Base-by-base conservation (phyloP, 805 yeast species). In the Candida verbasci region DNA sequence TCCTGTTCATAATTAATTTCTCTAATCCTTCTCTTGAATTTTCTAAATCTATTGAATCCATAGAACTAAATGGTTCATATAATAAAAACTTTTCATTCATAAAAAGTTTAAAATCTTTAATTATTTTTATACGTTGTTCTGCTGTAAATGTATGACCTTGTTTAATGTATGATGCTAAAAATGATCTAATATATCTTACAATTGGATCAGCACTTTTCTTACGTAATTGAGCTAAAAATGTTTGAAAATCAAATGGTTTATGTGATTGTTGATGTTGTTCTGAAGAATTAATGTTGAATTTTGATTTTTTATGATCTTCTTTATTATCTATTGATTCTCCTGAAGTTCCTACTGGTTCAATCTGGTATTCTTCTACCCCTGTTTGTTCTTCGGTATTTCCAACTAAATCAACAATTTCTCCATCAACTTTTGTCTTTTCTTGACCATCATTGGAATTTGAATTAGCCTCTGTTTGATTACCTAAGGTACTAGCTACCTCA, bases 21-120 rank as follows among this genome's bases (percentile, higher is more conserved):
- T 93, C 99, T 49, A 93, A 70, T 0, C 98, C 98, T 48, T 88
- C 97, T 46, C 80, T 65, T 2, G 95, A 81, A 52, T 89, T 87
- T 25, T 71, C 78, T 34, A 85, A 61, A 15, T 68, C 67, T 2
- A 69, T 74, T 12, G 77, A 78, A 29, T 59, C 65, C 65, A 86
- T 71, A 3, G 75, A 62, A 16, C 76, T 71, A 56, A 93, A 91
- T 1, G 97, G 97, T 43, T 82, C 83, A 48, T 68, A 80, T 11
- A 65, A 54, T 2, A 57, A 44, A 58, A 86, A 74, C 50, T 82
- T 82, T 12, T 70, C 78, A 38, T 71, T 74, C 37, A 89, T 78
- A 53, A 89, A 89, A 0, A 47, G 50, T 49, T 82, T 79, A 62
- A 94, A 93, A 51, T 94, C 96, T 22, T 59, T 64, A 1, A 89